A percentile compares a stretch with the other conserved stretches of the same genome.
These are phyloP conservation scores for Gamsiella multidivaricata DNA, from an alignment of 192 early-diverging fungal genomes.

Conservation along the genomic window DNA sequence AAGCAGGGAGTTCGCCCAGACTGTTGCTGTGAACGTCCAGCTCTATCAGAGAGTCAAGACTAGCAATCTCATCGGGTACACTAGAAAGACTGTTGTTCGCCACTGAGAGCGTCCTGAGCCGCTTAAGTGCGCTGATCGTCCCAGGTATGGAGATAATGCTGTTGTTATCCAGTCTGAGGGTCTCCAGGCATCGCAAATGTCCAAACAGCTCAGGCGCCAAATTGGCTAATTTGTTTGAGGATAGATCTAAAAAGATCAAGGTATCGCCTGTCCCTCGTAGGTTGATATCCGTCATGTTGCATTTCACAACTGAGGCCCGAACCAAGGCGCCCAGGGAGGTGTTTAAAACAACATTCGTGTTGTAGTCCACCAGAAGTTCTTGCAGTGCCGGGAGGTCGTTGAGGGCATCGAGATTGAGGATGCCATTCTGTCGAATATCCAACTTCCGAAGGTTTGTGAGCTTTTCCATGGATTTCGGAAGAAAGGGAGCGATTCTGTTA, in stretches of 20 bases:
- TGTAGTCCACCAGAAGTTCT: conserved; percentile 78
- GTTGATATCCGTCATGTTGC: conserved; percentile 76
- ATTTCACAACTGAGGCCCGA: conserved; percentile 72
- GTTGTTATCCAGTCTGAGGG: conserved; percentile 75
- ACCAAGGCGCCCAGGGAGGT: conserved; percentile 67
- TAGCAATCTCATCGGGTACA: conserved; percentile 76
- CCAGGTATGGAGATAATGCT: conserved; percentile 73
- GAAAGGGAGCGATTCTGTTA: conserved; percentile 76
- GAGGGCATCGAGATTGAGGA: conserved; percentile 73
- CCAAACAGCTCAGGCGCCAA: conserved; percentile 71
- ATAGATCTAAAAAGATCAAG: conserved; percentile 66
- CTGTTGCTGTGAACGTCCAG: conserved; percentile 86
- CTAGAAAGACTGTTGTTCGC: conserved; percentile 76
- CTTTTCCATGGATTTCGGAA: conserved; percentile 71
- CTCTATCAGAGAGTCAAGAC: conserved; percentile 67
- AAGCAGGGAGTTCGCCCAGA: conserved; percentile 74
- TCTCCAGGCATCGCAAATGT: conserved; percentile 66
- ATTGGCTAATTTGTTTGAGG: conserved; percentile 79
- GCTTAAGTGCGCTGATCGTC: conserved; percentile 67
- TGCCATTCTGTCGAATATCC: conserved; percentile 84
- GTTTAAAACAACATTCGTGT: conserved; percentile 72
- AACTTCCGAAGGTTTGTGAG: conserved; percentile 74
- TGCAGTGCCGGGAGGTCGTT: conserved; percentile 69
- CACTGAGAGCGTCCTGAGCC: conserved; percentile 67
- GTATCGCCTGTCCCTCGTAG: conserved; percentile 57